phyloP scores from a whole-genome alignment of 306 rosid genomes.

The Malus sieversii region DNA sequence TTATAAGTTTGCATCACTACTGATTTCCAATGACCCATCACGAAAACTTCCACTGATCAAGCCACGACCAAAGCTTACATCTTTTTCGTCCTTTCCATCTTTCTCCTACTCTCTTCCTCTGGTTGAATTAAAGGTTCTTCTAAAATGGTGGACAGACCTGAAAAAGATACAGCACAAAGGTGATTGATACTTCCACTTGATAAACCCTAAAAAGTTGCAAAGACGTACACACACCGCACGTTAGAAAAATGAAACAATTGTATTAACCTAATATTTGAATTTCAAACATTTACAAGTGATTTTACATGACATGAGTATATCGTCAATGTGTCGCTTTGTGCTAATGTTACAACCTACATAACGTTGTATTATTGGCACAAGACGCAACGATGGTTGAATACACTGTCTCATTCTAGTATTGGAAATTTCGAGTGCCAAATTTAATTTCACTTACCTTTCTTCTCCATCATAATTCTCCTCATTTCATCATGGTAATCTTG shows the following conservation, averaged over 20 bases:
- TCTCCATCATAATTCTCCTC: conserved; percentile 27
- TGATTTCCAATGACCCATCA: neutral
- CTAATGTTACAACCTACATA: too few species aligned
- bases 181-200: conserved; percentile 6
- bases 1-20: neutral
- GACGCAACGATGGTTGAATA: too few species aligned
- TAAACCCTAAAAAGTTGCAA: conserved; percentile 9
- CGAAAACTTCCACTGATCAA: conserved; percentile 13
- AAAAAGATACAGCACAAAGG: conserved; percentile 24
- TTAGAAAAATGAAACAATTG: neutral
- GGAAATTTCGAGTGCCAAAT: neutral
- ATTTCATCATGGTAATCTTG: conserved; percentile 8
- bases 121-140: conserved; percentile 33
- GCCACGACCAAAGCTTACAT: conserved; percentile 26
- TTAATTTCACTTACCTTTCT: conserved; percentile 6
- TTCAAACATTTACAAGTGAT: conserved; percentile 14
- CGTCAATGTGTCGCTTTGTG: fast-evolving
- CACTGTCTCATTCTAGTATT: neutral
- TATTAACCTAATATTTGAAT: conserved; percentile 7
- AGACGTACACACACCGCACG: neutral
- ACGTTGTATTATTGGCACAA: neutral
- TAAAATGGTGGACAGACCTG: conserved; percentile 51
- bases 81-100: conserved; percentile 41
- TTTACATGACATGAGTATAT: too few species aligned
- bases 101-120: conserved; percentile 33